phyloP scores from a whole-genome alignment of 2,329 filamentous ascomycete species.

The Lecanoromycetidae sp. region DNA sequence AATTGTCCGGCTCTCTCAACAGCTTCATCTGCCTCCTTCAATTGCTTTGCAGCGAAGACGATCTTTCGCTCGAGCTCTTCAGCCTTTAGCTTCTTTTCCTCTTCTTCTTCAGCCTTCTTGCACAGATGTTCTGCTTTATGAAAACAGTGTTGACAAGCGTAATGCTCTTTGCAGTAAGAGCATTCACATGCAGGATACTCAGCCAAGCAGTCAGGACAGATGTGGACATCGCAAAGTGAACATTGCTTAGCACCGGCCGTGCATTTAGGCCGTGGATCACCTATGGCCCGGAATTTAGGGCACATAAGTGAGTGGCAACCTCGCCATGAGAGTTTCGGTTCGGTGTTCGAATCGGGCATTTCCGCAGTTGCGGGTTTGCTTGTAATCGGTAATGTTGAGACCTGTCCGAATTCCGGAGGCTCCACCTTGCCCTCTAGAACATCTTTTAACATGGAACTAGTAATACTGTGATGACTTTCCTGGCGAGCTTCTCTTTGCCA shows the following conservation, averaged over 20 bases:
- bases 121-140: constrained; percentile 1
- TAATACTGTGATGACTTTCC: too few species aligned
- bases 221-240: constrained; percentile 33
- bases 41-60: not conserved
- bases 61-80: constrained; percentile 6
- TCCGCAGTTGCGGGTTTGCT: constrained; percentile 24
- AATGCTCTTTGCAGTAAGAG: constrained; percentile 33
- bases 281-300: constrained; percentile 30
- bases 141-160: constrained; percentile 33
- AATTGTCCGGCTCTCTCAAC: constrained; percentile 12
- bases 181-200: constrained; percentile 32
- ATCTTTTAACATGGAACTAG: too few species aligned
- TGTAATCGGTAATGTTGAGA: not conserved
- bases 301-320: constrained; percentile 39
- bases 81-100: constrained; percentile 7
- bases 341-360: not conserved
- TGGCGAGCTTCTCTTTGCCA: too few species aligned
- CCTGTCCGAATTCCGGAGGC: too few species aligned
- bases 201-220: constrained; percentile 34
- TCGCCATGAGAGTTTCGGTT: constrained; percentile 25
- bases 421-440: too few species aligned
- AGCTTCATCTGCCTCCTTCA: constrained; percentile 10
- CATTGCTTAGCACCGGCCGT: constrained; percentile 34
- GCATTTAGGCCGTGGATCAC: constrained; percentile 36
- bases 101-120: constrained; percentile 14